A percentile compares a stretch with the other conserved stretches of the same genome.
phyloP scores from a whole-genome alignment of 768 basidiomycete species.

The Mycena rosella region DNA sequence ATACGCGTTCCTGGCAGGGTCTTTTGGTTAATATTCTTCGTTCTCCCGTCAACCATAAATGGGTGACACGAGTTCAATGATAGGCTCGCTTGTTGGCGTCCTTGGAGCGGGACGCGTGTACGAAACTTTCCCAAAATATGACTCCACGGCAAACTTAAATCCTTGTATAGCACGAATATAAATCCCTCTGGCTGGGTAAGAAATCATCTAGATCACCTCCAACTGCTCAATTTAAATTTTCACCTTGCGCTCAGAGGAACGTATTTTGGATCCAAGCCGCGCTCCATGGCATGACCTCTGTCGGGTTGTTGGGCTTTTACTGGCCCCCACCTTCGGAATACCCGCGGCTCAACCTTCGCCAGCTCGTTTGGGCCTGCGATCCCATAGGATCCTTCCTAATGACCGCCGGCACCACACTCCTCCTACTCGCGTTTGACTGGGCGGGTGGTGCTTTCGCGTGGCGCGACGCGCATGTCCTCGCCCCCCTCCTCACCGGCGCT shows the following conservation, averaged over 20 bases:
- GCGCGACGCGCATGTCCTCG: slow-evolving; percentile 34
- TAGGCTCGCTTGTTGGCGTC: slow-evolving; percentile 32
- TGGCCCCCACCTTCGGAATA: slow-evolving; percentile 36
- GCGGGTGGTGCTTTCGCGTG: slow-evolving; percentile 35
- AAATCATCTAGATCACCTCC: background rate
- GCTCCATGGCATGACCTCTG: slow-evolving; percentile 31
- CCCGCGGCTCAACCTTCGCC: slow-evolving; percentile 19
- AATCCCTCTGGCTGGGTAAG: slow-evolving; percentile 37
- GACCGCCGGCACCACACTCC: slow-evolving; percentile 33
- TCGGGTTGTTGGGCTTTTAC: slow-evolving; percentile 36
- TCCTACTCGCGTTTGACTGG: slow-evolving; percentile 38
- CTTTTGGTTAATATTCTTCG: slow-evolving; percentile 27
- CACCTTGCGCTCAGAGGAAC: slow-evolving; percentile 31
- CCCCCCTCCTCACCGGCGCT: slow-evolving; percentile 26
- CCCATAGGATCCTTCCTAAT: slow-evolving; percentile 32
- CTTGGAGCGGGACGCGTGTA: slow-evolving; percentile 33
- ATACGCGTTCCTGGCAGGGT: slow-evolving; percentile 36
- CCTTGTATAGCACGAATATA: slow-evolving; percentile 25
- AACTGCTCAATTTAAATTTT: background rate
- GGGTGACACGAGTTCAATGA: background rate
- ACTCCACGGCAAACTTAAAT: background rate
- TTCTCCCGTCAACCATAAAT: background rate
- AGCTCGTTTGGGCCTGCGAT: slow-evolving; percentile 33
- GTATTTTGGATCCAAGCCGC: slow-evolving; percentile 40
- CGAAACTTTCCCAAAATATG: background rate